These are phyloP conservation scores for Beauveria rudraprayagi DNA, from an alignment of 2,329 filamentous ascomycete species.

Conservation along the genomic window DNA sequence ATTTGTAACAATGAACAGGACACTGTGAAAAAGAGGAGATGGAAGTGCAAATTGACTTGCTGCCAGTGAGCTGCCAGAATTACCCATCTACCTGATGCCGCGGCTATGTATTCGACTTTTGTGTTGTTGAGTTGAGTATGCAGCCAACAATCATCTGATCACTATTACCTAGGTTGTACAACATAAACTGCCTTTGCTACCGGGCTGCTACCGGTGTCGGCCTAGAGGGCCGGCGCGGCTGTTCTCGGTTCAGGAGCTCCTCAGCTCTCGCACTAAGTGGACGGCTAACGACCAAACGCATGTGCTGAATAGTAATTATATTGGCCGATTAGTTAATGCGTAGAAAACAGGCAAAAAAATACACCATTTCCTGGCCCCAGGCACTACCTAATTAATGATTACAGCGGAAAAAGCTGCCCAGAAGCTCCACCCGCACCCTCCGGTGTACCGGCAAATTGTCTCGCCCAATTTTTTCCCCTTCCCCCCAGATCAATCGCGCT, in stretches of 20 bases:
- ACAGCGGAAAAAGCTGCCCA: background rate
- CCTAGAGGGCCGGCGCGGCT: background rate
- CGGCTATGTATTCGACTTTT: too few species aligned
- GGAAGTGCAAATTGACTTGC: too few species aligned
- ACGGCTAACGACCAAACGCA: background rate
- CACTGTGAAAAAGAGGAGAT: too few species aligned
- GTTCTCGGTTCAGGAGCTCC: slow-evolving; percentile 1
- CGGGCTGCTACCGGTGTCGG: background rate
- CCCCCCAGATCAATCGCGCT: background rate
- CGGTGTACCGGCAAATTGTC: slow-evolving; percentile 8
- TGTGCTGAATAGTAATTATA: background rate
- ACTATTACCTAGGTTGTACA: too few species aligned
- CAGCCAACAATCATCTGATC: too few species aligned
- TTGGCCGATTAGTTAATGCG: background rate
- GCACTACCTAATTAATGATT: background rate
- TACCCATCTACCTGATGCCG: too few species aligned
- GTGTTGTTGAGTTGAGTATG: too few species aligned
- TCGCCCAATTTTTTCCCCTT: slow-evolving; percentile 8
- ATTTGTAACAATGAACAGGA: too few species aligned
- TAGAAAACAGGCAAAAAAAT: background rate
- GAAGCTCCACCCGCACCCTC: slow-evolving; percentile 9
- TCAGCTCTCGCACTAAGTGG: background rate
- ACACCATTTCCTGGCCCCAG: background rate
- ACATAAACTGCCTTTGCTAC: background rate
- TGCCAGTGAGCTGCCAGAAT: too few species aligned